phyloP scores from a whole-genome alignment of 495 filamentous ascomycete genomes.

The Neurospora sp. region DNA sequence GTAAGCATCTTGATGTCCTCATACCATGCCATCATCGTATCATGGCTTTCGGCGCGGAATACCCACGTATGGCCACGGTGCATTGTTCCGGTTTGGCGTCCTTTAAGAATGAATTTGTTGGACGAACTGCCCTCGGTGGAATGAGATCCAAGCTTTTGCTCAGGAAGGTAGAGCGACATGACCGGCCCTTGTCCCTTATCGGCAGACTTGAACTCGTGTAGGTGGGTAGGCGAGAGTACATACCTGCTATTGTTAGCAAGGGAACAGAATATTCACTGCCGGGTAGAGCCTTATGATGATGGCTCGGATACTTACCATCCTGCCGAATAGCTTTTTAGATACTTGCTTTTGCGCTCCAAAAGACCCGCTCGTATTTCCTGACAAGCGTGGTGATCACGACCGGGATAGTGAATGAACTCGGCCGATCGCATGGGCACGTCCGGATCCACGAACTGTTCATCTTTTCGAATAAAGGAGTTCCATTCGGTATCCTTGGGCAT shows the following conservation, averaged over 20 bases:
- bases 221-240: slow-evolving; percentile 87
- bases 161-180: slow-evolving; percentile 91
- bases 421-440: slow-evolving; percentile 64
- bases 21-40: slow-evolving; percentile 96
- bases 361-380: slow-evolving; percentile 81
- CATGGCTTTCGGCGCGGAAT: slow-evolving; percentile 88
- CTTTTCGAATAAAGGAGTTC: slow-evolving; percentile 69
- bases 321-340: slow-evolving; percentile 93
- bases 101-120: slow-evolving; percentile 98
- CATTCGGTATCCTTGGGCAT: slow-evolving; percentile 92
- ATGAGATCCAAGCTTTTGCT: slow-evolving; percentile 90
- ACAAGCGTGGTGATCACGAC: slow-evolving; percentile 76
- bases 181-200: slow-evolving; percentile 58
- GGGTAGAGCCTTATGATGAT: background rate
- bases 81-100: slow-evolving; percentile 84
- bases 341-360: slow-evolving; percentile 96
- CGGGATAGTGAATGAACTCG: slow-evolving; percentile 88
- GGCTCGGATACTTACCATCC: slow-evolving; percentile 62
- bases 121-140: slow-evolving; percentile 75
- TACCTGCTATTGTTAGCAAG: slow-evolving; percentile 57
- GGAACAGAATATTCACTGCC: background rate
- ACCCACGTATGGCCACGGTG: slow-evolving; percentile 97
- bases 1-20: slow-evolving; percentile 82
- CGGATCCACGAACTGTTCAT: slow-evolving; percentile 84
- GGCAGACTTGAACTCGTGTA: slow-evolving; percentile 96